Evolutionary conservation across 2,329 filamentous ascomycete species (phyloP).

Genomic region (Leptographium lundbergii): DNA sequence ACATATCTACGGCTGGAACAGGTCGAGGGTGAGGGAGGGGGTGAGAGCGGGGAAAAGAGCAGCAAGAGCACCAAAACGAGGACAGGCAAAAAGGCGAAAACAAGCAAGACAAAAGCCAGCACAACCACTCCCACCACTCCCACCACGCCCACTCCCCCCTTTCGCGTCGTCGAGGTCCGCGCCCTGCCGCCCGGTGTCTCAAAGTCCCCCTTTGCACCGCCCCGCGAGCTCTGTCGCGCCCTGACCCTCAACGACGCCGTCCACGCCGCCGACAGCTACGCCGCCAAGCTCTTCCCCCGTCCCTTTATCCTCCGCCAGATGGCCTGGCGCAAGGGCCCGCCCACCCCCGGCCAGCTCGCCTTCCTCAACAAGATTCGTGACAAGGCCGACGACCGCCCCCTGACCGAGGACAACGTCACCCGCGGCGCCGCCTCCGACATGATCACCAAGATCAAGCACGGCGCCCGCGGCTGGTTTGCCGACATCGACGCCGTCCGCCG

Average conservation of each 20-base stretch:
- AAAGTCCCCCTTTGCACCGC: conserved; percentile 52
- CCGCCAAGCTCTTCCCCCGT: conserved; percentile 50
- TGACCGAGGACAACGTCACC: conserved; percentile 46
- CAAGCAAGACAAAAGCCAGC: conserved; percentile 1
- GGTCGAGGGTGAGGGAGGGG: conserved; percentile 12
- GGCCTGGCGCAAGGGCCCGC: conserved; percentile 55
- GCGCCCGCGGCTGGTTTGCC: conserved; percentile 53
- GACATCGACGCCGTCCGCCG: conserved; percentile 39
- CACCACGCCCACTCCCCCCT: no score
- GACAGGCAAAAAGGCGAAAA: no score
- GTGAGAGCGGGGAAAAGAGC: no score
- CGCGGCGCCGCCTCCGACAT: conserved; percentile 79
- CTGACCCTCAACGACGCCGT: conserved; percentile 62
- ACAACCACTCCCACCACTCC: neutral
- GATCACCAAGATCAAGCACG: conserved; percentile 85
- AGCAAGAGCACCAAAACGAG: neutral
- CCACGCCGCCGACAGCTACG: conserved; percentile 75
- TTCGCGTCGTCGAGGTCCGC: conserved; percentile 34
- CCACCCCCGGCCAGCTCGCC: conserved; percentile 52
- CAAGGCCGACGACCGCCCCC: conserved; percentile 30
- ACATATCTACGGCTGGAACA: conserved; percentile 45
- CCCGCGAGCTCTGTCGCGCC: conserved; percentile 54
- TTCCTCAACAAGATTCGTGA: conserved; percentile 56
- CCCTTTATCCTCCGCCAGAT: conserved; percentile 53
- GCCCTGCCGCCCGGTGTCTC: conserved; percentile 26